These are phyloP conservation scores for Strigomonas culicis DNA, from an alignment of 208 protist species.

Conservation along the genomic window DNA sequence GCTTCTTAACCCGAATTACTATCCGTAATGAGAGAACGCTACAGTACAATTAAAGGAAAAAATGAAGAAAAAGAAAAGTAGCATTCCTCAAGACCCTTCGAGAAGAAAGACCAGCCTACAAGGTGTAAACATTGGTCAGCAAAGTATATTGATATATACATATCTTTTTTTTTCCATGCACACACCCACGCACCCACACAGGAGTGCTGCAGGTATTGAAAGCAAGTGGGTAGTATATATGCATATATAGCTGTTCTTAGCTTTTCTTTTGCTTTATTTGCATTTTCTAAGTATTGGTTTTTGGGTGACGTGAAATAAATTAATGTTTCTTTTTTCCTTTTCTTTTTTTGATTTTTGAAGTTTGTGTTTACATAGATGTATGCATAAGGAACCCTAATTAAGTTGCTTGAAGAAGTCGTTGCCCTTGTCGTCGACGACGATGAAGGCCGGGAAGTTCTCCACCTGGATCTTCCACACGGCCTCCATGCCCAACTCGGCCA, in stretches of 20 bases:
- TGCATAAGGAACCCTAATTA: conserved; percentile 6
- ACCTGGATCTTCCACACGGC: conserved; percentile 95
- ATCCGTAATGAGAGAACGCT: too few species aligned
- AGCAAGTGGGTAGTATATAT: neutral
- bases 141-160: neutral
- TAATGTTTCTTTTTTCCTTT: conserved; percentile 10
- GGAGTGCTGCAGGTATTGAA: neutral
- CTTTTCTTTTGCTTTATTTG: neutral
- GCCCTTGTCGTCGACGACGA: conserved; percentile 97
- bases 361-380: neutral
- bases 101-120: conserved; percentile 1
- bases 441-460: conserved; percentile 96
- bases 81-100: neutral
- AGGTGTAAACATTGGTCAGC: neutral
- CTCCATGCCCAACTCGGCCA: conserved; percentile 91
- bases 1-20: too few species aligned
- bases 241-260: too few species aligned
- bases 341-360: conserved; percentile 1
- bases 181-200: conserved; percentile 11
- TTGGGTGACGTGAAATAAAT: neutral
- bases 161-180: neutral
- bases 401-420: conserved; percentile 95
- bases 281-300: neutral
- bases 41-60: neutral
- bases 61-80: neutral